A percentile compares a stretch with the other conserved stretches of the same genome.
phyloP scores from a whole-genome alignment of 331 rosid genomes.

The Rhamnella rubrinervis region DNA sequence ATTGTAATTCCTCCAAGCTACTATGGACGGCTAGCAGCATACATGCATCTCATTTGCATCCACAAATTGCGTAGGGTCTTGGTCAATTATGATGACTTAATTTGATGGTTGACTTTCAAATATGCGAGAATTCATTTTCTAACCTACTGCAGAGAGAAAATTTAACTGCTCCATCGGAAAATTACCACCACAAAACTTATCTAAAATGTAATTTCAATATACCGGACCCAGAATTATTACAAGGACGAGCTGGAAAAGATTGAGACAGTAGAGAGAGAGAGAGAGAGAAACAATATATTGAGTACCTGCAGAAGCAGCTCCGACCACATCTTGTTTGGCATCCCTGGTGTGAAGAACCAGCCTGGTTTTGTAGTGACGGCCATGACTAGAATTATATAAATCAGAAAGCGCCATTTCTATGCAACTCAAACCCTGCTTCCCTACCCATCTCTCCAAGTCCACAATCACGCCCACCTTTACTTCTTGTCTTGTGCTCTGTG shows the following conservation, averaged over 20 bases:
- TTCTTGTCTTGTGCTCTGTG: background rate
- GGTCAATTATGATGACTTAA: no score
- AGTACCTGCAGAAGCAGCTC: conserved; percentile 32
- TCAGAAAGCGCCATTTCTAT: conserved; percentile 34
- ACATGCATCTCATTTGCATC: no score
- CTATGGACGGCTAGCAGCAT: no score
- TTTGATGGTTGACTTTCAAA: no score
- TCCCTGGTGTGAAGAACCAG: conserved; percentile 18
- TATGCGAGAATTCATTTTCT: no score
- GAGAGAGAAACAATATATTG: background rate
- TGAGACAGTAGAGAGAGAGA: background rate
- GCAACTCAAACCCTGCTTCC: conserved; percentile 30
- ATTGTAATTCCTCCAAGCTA: no score
- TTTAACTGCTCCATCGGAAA: no score
- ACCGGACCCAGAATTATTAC: no score
- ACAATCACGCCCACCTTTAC: conserved; percentile 32
- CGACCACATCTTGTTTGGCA: conserved; percentile 18
- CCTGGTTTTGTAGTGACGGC: conserved; percentile 11
- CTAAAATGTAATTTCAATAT: no score
- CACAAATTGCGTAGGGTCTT: no score
- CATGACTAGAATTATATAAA: conserved; percentile 14
- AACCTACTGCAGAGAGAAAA: no score
- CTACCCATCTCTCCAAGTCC: conserved; percentile 8
- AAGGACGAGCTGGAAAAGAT: background rate
- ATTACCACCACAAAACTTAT: no score